Evolutionary conservation across 352 stramenopile species (phyloP).

Genomic region (Phytophthora macrochlamydospora): DNA sequence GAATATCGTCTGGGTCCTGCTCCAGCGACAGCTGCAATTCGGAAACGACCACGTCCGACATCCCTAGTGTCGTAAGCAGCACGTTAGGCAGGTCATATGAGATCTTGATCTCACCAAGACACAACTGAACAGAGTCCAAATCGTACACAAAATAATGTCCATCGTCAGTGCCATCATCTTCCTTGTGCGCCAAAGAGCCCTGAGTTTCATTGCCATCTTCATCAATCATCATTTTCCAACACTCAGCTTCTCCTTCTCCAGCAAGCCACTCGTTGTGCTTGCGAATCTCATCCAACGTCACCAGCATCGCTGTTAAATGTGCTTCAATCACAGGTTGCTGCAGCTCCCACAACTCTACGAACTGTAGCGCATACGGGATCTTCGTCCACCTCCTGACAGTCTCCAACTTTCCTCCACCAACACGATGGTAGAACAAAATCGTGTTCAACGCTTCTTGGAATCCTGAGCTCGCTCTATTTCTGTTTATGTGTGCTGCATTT

Average conservation of each 20-base stretch:
- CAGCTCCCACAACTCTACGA: constrained; percentile 28
- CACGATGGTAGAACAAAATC: constrained; percentile 20
- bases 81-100: constrained; percentile 23
- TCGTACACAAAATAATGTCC: constrained; percentile 41
- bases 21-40: constrained; percentile 36
- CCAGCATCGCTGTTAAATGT: constrained; percentile 27
- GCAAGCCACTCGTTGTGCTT: constrained; percentile 19
- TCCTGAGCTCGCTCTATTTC: constrained; percentile 10
- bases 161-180: constrained; percentile 20
- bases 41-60: constrained; percentile 20
- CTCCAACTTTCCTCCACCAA: constrained; percentile 8
- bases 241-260: neutral
- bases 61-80: constrained; percentile 18
- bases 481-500: constrained; percentile 1
- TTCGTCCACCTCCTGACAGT: constrained; percentile 18
- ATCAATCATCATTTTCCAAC: constrained; percentile 7
- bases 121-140: constrained; percentile 38
- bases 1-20: constrained; percentile 19
- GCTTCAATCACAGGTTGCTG: constrained; percentile 22
- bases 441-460: constrained; percentile 25
- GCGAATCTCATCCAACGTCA: constrained; percentile 29
- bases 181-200: neutral
- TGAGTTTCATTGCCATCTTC: constrained; percentile 10
- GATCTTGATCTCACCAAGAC: constrained; percentile 28
- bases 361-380: constrained; percentile 31